Conservation (phyloP, 2,329 filamentous ascomycete species). For the Aaosphaeria arxii region DNA sequence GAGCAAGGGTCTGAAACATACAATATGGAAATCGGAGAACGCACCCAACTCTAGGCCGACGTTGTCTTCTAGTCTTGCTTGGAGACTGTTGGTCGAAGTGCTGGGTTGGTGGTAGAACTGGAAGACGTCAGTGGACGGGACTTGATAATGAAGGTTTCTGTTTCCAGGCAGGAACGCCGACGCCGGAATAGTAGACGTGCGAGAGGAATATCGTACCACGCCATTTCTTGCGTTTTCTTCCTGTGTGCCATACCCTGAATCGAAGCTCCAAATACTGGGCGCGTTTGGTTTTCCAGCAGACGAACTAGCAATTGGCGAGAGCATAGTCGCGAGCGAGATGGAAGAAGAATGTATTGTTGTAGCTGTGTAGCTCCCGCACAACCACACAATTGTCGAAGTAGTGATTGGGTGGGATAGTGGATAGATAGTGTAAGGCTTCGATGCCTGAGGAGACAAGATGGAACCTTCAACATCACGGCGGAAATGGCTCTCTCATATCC, state of each 20-base stretch:
- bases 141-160: neutral
- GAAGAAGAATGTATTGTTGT: neutral
- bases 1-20: neutral
- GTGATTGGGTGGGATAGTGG: no score
- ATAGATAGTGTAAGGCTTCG: no score
- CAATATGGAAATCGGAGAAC: neutral
- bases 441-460: no score
- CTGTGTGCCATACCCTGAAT: slow-evolving; percentile 31
- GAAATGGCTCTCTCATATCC: no score
- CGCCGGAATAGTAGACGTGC: no score
- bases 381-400: neutral
- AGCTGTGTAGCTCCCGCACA: slow-evolving; percentile 1
- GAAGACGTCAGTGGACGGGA: slow-evolving; percentile 2
- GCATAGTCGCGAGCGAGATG: slow-evolving; percentile 12
- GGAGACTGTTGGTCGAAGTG: slow-evolving; percentile 1
- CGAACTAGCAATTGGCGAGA: slow-evolving; percentile 14
- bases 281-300: slow-evolving; percentile 16
- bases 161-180: neutral
- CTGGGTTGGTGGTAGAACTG: slow-evolving; percentile 7
- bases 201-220: slow-evolving; percentile 1
- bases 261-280: slow-evolving; percentile 28
- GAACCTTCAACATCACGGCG: no score
- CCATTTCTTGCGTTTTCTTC: slow-evolving; percentile 1
- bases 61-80: neutral
- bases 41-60: neutral